phyloP scores from a whole-genome alignment of 768 basidiomycete genomes.

The Termitomyces sp. region DNA sequence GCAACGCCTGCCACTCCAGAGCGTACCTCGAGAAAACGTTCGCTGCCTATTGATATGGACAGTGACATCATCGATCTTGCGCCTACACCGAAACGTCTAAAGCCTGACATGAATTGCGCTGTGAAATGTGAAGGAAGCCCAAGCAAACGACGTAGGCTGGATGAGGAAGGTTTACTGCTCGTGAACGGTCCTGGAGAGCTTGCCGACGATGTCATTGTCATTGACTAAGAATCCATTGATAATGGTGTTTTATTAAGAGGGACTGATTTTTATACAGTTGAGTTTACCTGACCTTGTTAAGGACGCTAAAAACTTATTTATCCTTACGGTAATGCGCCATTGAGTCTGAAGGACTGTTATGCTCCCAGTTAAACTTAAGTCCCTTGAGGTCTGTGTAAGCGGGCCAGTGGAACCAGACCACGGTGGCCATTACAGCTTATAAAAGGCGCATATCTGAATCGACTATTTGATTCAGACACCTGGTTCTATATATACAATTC shows the following conservation, averaged over 20 bases:
- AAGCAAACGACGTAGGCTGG: slow-evolving; percentile 59
- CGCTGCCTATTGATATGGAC: slow-evolving; percentile 48
- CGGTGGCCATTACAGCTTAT: too few relatives aligned
- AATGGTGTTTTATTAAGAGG: background rate
- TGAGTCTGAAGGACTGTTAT: background rate
- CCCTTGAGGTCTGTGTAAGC: too few relatives aligned
- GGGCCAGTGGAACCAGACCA: too few relatives aligned
- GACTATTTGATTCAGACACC: too few relatives aligned
- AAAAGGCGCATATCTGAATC: too few relatives aligned
- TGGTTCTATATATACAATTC: too few relatives aligned
- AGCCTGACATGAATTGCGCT: slow-evolving; percentile 12
- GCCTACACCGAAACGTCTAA: slow-evolving; percentile 53
- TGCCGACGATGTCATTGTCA: slow-evolving; percentile 55
- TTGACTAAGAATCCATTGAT: slow-evolving; percentile 20
- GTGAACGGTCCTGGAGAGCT: slow-evolving; percentile 56
- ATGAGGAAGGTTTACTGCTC: slow-evolving; percentile 71
- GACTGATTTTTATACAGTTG: background rate
- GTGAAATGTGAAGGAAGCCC: slow-evolving; percentile 37
- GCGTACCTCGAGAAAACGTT: slow-evolving; percentile 44
- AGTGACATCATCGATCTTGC: slow-evolving; percentile 50
- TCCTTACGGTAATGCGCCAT: background rate
- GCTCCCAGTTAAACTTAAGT: too few relatives aligned
- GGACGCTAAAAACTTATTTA: background rate
- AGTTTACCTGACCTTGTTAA: background rate
- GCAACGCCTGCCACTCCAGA: slow-evolving; percentile 37